phyloP scores from a whole-genome alignment of 192 early-diverging fungal genomes.

The Backusella circina region DNA sequence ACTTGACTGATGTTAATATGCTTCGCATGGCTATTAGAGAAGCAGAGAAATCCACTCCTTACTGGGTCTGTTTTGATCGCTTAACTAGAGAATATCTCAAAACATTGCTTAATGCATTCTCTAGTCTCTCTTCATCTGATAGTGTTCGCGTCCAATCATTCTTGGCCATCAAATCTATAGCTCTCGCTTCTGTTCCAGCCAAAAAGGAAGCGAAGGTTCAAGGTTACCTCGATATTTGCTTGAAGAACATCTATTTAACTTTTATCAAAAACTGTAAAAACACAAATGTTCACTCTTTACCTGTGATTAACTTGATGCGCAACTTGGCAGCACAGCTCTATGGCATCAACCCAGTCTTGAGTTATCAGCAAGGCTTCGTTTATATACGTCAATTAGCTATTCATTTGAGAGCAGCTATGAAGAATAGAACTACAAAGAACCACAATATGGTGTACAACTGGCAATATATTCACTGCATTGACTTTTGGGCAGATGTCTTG shows the following conservation, averaged over 20 bases:
- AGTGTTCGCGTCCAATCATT: conserved; percentile 78
- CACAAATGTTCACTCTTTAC: conserved; percentile 78
- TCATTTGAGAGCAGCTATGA: conserved; percentile 83
- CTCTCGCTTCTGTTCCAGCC: conserved; percentile 31
- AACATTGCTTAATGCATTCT: conserved; percentile 49
- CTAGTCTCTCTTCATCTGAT: conserved; percentile 56
- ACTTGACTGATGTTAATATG: conserved; percentile 84
- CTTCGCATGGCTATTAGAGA: conserved; percentile 82
- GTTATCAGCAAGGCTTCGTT: conserved; percentile 92
- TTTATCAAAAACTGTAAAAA: conserved; percentile 76
- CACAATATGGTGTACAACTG: conserved; percentile 95
- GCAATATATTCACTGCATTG: conserved; percentile 92
- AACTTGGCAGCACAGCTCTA: conserved; percentile 90
- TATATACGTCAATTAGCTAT: conserved; percentile 94
- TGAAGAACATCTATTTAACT: conserved; percentile 81
- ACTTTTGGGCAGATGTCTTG: conserved; percentile 87
- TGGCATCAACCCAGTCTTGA: conserved; percentile 69
- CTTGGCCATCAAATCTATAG: conserved; percentile 78
- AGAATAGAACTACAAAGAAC: conserved; percentile 51
- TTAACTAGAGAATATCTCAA: conserved; percentile 82
- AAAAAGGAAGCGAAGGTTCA: conserved; percentile 12
- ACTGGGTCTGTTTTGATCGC: conserved; percentile 81
- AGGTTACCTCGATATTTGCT: conserved; percentile 59
- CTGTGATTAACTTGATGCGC: conserved; percentile 85
- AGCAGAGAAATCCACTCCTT: conserved; percentile 67